Percentiles rank a stretch among this genome's conserved stretches.
These are phyloP conservation scores for Sporothrix phasma DNA, from an alignment of 2,329 filamentous ascomycete genomes.

Conservation along the genomic window DNA sequence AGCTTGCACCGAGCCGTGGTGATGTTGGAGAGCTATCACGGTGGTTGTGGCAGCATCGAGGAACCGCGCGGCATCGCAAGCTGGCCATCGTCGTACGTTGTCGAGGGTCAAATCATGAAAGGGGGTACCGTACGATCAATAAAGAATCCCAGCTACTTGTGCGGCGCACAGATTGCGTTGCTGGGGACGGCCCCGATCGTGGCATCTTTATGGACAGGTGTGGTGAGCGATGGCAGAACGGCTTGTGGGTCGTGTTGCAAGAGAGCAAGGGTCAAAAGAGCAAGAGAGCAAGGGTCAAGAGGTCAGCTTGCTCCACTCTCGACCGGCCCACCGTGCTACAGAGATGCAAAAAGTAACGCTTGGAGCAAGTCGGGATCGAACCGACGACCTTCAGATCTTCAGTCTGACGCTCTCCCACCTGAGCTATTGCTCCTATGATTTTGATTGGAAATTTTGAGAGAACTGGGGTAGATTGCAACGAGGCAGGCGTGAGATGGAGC, in stretches of 20 bases:
- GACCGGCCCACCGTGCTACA: too few relatives aligned
- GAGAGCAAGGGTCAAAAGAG: neutral
- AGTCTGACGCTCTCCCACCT: slow-evolving; percentile 10
- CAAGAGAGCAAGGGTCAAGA: too few relatives aligned
- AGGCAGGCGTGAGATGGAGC: too few relatives aligned
- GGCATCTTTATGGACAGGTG: neutral
- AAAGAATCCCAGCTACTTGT: too few relatives aligned
- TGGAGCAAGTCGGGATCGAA: slow-evolving; percentile 10
- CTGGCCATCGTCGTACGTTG: neutral
- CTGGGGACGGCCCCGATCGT: slow-evolving; percentile 7
- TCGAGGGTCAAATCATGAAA: neutral
- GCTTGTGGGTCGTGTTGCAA: neutral
- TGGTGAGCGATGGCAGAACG: neutral
- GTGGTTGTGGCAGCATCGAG: neutral
- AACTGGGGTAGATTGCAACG: neutral
- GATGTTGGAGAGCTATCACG: neutral
- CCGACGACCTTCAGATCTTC: slow-evolving; percentile 10
- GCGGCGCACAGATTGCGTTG: neutral
- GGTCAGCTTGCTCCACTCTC: too few relatives aligned
- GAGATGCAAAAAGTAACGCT: neutral
- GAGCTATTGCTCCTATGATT: slow-evolving; percentile 6
- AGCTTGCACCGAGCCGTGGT: slow-evolving; percentile 1
- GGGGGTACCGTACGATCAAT: neutral
- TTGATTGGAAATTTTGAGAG: neutral
- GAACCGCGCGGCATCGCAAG: neutral